These are phyloP conservation scores for Blastobotrys indianensis DNA, from an alignment of 1,139 yeast species.

Conservation along the genomic window DNA sequence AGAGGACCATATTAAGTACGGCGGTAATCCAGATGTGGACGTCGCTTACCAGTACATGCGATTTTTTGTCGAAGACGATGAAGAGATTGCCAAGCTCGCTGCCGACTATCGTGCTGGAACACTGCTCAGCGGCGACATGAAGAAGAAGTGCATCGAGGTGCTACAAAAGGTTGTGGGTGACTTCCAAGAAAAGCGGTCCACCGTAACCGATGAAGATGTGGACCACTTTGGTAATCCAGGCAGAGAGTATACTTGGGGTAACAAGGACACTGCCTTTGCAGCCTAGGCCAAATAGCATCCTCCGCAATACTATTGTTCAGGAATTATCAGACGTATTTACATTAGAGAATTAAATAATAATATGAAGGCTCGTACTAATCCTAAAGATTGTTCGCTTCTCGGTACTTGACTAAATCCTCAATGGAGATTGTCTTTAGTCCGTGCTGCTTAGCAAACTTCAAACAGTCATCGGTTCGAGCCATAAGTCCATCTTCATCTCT, in stretches of 20 bases:
- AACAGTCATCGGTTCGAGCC: constrained; percentile 91
- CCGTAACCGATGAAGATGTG: constrained; percentile 61
- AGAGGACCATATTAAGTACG: constrained; percentile 83
- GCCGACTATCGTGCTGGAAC: constrained; percentile 74
- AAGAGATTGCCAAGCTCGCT: constrained; percentile 55
- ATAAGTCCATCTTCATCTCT: constrained; percentile 89
- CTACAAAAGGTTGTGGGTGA: constrained; percentile 71
- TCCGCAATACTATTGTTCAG: too few relatives aligned
- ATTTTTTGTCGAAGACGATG: constrained; percentile 87
- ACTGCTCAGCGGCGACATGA: constrained; percentile 87
- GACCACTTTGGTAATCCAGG: constrained; percentile 70
- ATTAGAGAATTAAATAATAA: too few relatives aligned
- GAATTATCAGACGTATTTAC: too few relatives aligned
- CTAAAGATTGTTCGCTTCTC: constrained; percentile 1
- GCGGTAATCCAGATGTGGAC: constrained; percentile 95
- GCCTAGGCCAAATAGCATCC: too few relatives aligned
- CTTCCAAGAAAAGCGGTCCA: constrained; percentile 74
- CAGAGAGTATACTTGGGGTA: constrained; percentile 72
- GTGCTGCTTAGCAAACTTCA: constrained; percentile 56
- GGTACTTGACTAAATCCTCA: constrained; percentile 61
- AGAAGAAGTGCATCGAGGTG: constrained; percentile 75
- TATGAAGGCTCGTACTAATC: too few relatives aligned
- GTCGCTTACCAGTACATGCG: constrained; percentile 91
- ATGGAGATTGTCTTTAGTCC: constrained; percentile 73
- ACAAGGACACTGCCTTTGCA: constrained; percentile 35